These are phyloP conservation scores for Neovahlkampfia damariscottae DNA, from an alignment of 78 protist species.

Conservation along the genomic window DNA sequence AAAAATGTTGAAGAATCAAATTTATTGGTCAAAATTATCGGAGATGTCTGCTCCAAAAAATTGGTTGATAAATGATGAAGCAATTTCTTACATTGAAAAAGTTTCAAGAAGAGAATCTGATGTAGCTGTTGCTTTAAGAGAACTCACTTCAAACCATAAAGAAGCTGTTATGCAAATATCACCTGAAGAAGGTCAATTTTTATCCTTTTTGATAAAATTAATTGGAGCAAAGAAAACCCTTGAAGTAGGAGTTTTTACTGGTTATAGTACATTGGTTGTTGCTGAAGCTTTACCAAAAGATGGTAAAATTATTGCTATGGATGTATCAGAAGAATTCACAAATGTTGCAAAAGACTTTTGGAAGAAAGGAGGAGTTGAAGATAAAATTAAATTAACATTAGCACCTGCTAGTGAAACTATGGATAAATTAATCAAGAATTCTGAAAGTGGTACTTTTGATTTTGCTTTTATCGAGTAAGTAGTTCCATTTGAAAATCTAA, in stretches of 20 bases:
- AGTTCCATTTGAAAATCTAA: too few relatives aligned
- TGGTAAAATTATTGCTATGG: constrained; percentile 40
- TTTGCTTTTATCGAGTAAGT: constrained; percentile 61
- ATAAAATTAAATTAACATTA: constrained; percentile 40
- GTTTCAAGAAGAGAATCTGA: background rate
- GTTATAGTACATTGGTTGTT: constrained; percentile 31
- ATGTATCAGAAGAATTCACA: constrained; percentile 44
- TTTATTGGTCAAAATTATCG: too few relatives aligned
- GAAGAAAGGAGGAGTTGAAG: constrained; percentile 43
- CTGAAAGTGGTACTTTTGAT: constrained; percentile 42
- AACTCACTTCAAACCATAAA: background rate
- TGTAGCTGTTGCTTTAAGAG: background rate
- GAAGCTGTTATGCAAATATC: background rate
- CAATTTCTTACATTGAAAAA: background rate
- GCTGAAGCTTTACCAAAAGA: constrained; percentile 50
- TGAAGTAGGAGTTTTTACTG: constrained; percentile 59
- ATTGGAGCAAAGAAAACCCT: constrained; percentile 1
- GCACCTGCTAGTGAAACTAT: constrained; percentile 48
- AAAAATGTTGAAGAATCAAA: too few relatives aligned
- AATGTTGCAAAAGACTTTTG: constrained; percentile 26
- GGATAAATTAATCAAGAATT: constrained; percentile 19
- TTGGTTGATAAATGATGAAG: background rate
- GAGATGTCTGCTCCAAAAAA: too few relatives aligned
- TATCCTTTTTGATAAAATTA: background rate
- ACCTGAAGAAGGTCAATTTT: background rate